A percentile compares a stretch with the other conserved stretches of the same genome.
phyloP scores from a whole-genome alignment of 1,284 basidiomycete species.

The Exobasidium cylindrosporum region DNA sequence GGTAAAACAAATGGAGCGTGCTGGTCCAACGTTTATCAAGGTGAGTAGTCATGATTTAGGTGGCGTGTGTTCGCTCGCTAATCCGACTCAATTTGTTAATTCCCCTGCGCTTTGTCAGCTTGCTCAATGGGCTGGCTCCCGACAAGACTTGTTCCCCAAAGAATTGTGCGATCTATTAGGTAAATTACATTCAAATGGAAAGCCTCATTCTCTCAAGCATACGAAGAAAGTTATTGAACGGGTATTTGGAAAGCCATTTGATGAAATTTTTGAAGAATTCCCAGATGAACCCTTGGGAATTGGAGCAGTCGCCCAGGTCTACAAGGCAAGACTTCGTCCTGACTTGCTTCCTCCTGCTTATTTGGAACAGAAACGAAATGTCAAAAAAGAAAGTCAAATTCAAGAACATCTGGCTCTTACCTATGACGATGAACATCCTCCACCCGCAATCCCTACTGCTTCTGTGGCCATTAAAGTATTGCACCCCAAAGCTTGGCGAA shows the following conservation, averaged over 20 bases:
- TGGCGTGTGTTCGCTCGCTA: background rate
- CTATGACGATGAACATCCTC: constrained; percentile 40
- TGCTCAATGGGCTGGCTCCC: constrained; percentile 96
- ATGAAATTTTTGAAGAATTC: constrained; percentile 89
- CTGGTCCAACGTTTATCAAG: constrained; percentile 96
- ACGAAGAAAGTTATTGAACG: constrained; percentile 79
- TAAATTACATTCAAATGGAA: constrained; percentile 82
- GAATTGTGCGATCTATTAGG: constrained; percentile 83
- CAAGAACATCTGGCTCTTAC: constrained; percentile 31
- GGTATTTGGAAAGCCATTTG: constrained; percentile 70
- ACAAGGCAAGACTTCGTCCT: constrained; percentile 76
- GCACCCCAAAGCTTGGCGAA: constrained; percentile 72
- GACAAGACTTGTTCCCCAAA: constrained; percentile 90
- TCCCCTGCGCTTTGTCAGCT: constrained; percentile 65
- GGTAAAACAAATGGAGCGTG: constrained; percentile 83
- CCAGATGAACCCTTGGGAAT: constrained; percentile 83
- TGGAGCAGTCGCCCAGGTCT: constrained; percentile 97
- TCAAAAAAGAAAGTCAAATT: background rate
- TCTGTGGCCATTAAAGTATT: constrained; percentile 92
- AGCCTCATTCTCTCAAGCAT: constrained; percentile 75
- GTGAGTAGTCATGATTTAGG: background rate
- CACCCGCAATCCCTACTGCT: constrained; percentile 41
- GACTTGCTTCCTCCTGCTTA: constrained; percentile 71
- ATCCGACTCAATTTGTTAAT: background rate
- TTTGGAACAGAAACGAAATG: constrained; percentile 22